Base-by-base conservation (phyloP, 2,329 filamentous ascomycete genomes). In the Epichloe coenophiala region DNA sequence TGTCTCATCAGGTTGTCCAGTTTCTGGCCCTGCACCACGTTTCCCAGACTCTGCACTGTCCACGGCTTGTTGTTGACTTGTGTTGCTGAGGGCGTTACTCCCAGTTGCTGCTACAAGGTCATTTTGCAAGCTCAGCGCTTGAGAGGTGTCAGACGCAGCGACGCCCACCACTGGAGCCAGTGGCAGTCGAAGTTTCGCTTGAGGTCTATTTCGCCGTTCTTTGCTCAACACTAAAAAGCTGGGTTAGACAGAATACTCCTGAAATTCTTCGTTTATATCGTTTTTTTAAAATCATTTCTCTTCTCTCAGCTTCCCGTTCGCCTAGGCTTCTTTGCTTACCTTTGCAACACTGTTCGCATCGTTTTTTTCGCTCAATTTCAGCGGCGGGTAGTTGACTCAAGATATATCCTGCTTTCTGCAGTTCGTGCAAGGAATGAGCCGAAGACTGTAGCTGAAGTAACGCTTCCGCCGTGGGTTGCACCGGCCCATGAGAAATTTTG, bases 321-420 rank as follows among this genome's bases (percentile, higher is more conserved):
- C 3, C 13, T 17, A 23, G 9, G 13, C 5, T n/a, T 47, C 31
- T 17, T 17, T 13, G 8, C 52, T 55, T 44, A 63, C 61, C 53
- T 44, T 60, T 58, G 38, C 47, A 48, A 49, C 64, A 67, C 21
- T 51, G 54, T 19, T 45, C 49, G 52, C 64, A 67, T 19, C 63
- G 59, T 43, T 55, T 59, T 56, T 66, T 67, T n/a, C 56, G 58
- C 6, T 63, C 55, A 3, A 67, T 47, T 12, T 66, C 63, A 1
- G 50, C 45, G 17, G 37, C 19, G 3, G 58, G 56, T 6, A 65
- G 56, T 45, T 61, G 60, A 2, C 45, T 38, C 9, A 64, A 36
- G 17, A 63, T 49, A 42, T 64, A 66, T 36, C 63, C 63, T 8
- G 53, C 55, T 39, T 55, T 59, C 27, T 54, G 46, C 5, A 65